A percentile compares a stretch with the other conserved stretches of the same genome.
These are phyloP conservation scores for Fraxinus sp. DNA, from an alignment of 305 asterid species.

Conservation along the genomic window DNA sequence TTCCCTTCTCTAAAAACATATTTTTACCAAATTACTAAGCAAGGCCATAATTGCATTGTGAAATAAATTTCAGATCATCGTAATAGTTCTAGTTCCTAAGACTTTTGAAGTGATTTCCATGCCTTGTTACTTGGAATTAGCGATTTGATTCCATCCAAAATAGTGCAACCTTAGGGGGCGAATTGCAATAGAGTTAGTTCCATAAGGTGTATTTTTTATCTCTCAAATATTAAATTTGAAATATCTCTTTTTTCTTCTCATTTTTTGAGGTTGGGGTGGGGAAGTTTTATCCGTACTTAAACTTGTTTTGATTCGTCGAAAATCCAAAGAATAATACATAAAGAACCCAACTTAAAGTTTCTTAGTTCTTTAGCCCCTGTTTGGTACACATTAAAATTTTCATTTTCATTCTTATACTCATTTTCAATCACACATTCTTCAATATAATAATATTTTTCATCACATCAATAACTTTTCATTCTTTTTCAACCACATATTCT, in stretches of 20 bases:
- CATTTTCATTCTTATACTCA: too few species aligned
- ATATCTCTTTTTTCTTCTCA: background rate
- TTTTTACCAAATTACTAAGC: background rate
- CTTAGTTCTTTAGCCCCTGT: too few species aligned
- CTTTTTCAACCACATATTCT: too few species aligned
- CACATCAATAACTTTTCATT: too few species aligned
- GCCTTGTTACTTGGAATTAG: background rate
- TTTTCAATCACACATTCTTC: too few species aligned
- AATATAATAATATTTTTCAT: too few species aligned
- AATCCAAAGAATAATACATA: background rate
- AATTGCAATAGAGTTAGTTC: background rate
- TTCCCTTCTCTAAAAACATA: background rate
- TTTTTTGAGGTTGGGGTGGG: background rate
- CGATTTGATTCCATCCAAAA: background rate
- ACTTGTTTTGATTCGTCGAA: background rate
- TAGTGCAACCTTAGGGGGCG: background rate
- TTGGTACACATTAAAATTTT: too few species aligned
- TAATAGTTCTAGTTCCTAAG: background rate
- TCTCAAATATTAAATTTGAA: background rate
- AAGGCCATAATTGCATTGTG: background rate
- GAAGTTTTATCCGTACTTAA: background rate
- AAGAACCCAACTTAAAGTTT: too few species aligned
- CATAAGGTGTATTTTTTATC: background rate
- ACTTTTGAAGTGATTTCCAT: background rate
- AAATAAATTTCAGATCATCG: background rate